Evolutionary conservation across 2,329 filamentous ascomycete species (phyloP), one percentile per base, ranked within the genome.

Genomic region (Fusarium secorum): DNA sequence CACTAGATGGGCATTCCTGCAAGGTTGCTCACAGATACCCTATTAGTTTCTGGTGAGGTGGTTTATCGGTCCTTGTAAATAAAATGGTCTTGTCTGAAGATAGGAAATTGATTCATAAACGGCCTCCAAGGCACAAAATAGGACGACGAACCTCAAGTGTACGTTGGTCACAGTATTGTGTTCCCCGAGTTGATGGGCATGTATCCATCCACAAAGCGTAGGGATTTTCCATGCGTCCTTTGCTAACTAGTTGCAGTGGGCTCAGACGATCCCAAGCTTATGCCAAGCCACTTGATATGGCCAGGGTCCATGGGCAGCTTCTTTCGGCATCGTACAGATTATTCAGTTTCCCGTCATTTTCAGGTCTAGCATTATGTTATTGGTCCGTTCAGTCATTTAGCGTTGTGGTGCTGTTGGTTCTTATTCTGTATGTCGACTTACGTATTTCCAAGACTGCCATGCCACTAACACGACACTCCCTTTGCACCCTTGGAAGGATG

Each of bases 211-310:
- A 39, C 22, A 51, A 32, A 32, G 26, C 32, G 62, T 53, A 59
- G 22, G 53, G 30, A 48, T 65, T 20, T 49, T 28, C 28, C 33
- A 44, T 49, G 60, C 36, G 42, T n/a, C 30, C 32, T 49, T 38
- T 57, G n/a, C 60, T 53, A 60, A 18, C 60, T 53, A 60, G 61
- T 42, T 52, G 32, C 24, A 63, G 57, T 51, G 64, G 64, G 49
- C 63, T 67, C 49, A 26, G 64, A 67, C 26, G 58, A 68, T 68
- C 36, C 35, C 49, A 63, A 52, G 64, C 44, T 45, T 52, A 38
- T 33, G 64, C 64, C 56, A 68, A 68, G 64, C 56, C 56, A 39
- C 64, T 60, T 55, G 38, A 26, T 52, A 20, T n/a, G 49, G 33
- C 63, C 57, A 57, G 64, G 44, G 48, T 42, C 36, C 53, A 66